Percentiles rank a stretch among this genome's conserved stretches.
Conservation (phyloP, 176 grass and related monocot genomes). For the Pontederia crassipes region DNA sequence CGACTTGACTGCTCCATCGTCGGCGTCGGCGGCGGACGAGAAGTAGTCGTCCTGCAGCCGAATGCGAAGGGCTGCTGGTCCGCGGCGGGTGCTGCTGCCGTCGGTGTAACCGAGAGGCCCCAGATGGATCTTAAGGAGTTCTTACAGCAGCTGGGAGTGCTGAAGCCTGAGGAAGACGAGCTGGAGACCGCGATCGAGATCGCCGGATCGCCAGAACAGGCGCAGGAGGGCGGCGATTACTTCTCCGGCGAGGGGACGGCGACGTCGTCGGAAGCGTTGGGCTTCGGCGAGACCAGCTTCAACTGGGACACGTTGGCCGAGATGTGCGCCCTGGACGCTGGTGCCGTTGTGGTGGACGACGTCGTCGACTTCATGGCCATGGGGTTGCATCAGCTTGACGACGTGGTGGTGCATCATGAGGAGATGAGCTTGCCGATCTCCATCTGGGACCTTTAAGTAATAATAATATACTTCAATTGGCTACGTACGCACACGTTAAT, state of each 20-base stretch:
- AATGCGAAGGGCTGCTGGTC: not conserved
- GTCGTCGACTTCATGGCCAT: conserved; percentile 9
- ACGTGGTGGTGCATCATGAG: conserved; percentile 48
- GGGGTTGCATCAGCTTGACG: conserved; percentile 32
- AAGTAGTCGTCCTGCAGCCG: not conserved
- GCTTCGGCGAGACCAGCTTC: conserved; percentile 43
- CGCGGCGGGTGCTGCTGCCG: not conserved
- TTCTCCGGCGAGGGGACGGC: conserved; percentile 1
- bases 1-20: not conserved
- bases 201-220: not conserved
- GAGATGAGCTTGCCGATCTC: conserved; percentile 69
- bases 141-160: conserved; percentile 90
- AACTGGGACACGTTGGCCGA: conserved; percentile 86
- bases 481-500: too few species aligned
- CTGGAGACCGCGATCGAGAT: not conserved
- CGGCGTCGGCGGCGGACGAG: not conserved
- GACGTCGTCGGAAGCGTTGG: conserved; percentile 16
- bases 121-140: conserved; percentile 98
- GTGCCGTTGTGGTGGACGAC: conserved; percentile 26
- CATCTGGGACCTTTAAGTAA: conserved; percentile 68
- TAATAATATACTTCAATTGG: not conserved
- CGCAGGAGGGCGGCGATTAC: not conserved
- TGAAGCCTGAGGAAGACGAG: conserved; percentile 29
- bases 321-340: conserved; percentile 47
- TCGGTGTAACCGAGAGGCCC: conserved; percentile 32